Percentiles rank a stretch among this genome's conserved stretches.
Evolutionary conservation across 2,329 filamentous ascomycete genomes (phyloP).

Genomic region (Aspergillus sp.): DNA sequence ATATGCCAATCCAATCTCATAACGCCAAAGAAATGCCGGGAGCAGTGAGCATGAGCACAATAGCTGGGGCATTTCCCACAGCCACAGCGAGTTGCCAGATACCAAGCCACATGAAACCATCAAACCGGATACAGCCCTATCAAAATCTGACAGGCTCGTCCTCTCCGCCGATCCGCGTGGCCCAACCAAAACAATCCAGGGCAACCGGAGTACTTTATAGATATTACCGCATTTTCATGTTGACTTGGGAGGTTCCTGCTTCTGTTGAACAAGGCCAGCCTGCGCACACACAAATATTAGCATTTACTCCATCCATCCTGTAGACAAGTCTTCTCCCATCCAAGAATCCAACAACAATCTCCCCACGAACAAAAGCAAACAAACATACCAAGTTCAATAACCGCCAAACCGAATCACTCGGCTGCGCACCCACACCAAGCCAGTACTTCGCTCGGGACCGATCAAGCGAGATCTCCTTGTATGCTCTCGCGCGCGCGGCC

Average conservation of each 20-base stretch:
- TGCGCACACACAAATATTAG: slow-evolving; percentile 14
- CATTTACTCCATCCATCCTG: not conserved
- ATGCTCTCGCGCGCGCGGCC: slow-evolving; percentile 60
- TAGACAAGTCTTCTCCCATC: not conserved
- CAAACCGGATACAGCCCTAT: not conserved
- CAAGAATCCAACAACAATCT: not conserved
- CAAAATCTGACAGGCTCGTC: not conserved
- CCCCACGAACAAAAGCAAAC: no score
- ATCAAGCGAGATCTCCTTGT: slow-evolving; percentile 92
- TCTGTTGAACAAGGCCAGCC: slow-evolving; percentile 37
- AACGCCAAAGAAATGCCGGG: slow-evolving; percentile 25
- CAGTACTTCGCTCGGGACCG: slow-evolving; percentile 82
- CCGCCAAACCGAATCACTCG: slow-evolving; percentile 84
- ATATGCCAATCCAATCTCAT: slow-evolving; percentile 19
- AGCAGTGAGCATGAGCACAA: slow-evolving; percentile 7
- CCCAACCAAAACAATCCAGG: no score
- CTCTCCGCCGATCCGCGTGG: not conserved
- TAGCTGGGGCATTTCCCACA: not conserved
- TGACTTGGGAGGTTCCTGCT: slow-evolving; percentile 18
- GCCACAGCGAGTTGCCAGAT: not conserved
- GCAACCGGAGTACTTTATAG: no score
- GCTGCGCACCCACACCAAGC: slow-evolving; percentile 95
- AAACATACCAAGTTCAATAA: slow-evolving; percentile 72
- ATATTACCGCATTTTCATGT: slow-evolving; percentile 3
- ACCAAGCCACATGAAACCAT: not conserved